These are phyloP conservation scores for Xylariales sp. DNA, from an alignment of 2,329 filamentous ascomycete species.

Conservation along the genomic window DNA sequence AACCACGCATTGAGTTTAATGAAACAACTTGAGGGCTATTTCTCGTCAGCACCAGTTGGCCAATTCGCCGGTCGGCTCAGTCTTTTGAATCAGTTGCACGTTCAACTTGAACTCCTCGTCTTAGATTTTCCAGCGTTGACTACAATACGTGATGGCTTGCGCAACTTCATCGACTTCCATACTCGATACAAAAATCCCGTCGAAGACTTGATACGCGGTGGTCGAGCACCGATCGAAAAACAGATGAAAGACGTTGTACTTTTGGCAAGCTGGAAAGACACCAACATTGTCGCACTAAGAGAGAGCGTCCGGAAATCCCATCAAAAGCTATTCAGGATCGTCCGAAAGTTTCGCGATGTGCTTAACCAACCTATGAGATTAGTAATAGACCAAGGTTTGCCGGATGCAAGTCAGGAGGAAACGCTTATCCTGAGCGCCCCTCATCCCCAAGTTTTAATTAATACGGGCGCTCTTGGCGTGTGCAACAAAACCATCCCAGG, in stretches of 20 bases:
- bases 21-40: constrained; percentile 82
- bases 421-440: constrained; percentile 21
- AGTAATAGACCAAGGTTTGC: constrained; percentile 70
- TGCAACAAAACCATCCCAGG: constrained; percentile 53
- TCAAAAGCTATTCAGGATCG: constrained; percentile 88
- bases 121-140: constrained; percentile 68
- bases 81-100: constrained; percentile 73
- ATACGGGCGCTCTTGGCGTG: constrained; percentile 49
- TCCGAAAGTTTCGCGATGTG: constrained; percentile 87
- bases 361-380: constrained; percentile 80
- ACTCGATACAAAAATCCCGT: constrained; percentile 75
- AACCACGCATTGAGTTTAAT: constrained; percentile 76
- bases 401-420: constrained; percentile 56
- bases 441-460: constrained; percentile 49
- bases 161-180: constrained; percentile 83
- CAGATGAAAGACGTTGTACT: constrained; percentile 93
- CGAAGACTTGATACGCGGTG: constrained; percentile 71
- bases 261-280: constrained; percentile 97
- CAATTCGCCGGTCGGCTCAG: constrained; percentile 80
- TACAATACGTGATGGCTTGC: constrained; percentile 71
- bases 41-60: constrained; percentile 81
- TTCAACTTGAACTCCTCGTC: constrained; percentile 72
- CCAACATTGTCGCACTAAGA: constrained; percentile 87
- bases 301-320: constrained; percentile 93
- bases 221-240: constrained; percentile 83